Evolutionary conservation across 139 green algal genomes (phyloP), one percentile per base, ranked within the genome.

Genomic region (Chlamydomonas eustigma): DNA sequence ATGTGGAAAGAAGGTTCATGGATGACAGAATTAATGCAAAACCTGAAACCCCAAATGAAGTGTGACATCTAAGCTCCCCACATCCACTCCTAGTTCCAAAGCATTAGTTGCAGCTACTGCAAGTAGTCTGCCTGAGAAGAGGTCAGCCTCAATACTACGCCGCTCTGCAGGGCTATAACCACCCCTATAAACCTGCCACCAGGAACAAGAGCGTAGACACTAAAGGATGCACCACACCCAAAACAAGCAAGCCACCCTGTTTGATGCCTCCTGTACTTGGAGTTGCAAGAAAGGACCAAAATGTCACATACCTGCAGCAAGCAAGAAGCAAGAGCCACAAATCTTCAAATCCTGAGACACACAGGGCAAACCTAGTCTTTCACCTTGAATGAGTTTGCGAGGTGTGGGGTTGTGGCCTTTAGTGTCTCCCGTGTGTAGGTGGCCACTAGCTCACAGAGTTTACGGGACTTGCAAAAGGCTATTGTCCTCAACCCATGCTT

Each of bases 81-180:
- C 87, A 83, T 99, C 95, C 4, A 99, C 88, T 2, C 95, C 95
- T 71, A 99, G 88, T 81, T 99, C 95, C 39, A 99, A 80, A 0
- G 95, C 95, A 74, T 97, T 98, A 58, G 95, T 99, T 76, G 95
- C 93, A 0, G 91, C 92, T 51, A 98, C 90, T 3, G 64, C 67
- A 35, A 90, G 83, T 68, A 86, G 74, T 2, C 32, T 1, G 2
- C 81, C 81, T 37, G 51, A 76, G 76, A 51, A 77, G 2, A 96
- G 83, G 1, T 81, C 86, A 18, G 50, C 33, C 81, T 97, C 92
- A 2, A 95, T 84, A 36, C 83, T 75, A 0, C 92, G 83, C n/a
- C 92, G 80, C 75, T 97, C 88, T 12, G 75, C 52, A 1, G 87
- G 81, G 30, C 64, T 77, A 81, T 91, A 91, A 22, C 87, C 86